Conservation (phyloP, 192 early-diverging fungal species). For the Diversispora eburnea region DNA sequence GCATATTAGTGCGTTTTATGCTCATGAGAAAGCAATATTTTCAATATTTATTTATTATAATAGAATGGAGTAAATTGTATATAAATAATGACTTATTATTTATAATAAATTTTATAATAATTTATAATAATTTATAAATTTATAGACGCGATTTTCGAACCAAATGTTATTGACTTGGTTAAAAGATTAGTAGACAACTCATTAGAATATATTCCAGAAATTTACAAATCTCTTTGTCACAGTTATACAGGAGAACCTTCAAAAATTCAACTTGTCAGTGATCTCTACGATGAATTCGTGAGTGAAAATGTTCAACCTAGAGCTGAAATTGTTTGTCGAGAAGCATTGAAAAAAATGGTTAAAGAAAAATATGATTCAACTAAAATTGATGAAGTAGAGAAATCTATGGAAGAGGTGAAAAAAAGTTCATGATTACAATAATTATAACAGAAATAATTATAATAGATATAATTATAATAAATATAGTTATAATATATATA, state of each 20-base stretch:
- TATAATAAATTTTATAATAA: not conserved
- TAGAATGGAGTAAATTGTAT: too few relatives aligned
- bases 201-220: not conserved
- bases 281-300: not conserved
- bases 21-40: too few relatives aligned
- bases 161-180: not conserved
- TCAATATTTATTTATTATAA: too few relatives aligned
- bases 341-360: slow-evolving; percentile 10
- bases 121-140: not conserved
- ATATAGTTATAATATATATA: too few relatives aligned
- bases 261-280: not conserved
- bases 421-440: too few relatives aligned
- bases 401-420: not conserved
- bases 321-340: not conserved
- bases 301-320: not conserved
- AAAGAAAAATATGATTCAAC: slow-evolving; percentile 5
- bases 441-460: too few relatives aligned
- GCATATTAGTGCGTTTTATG: too few relatives aligned
- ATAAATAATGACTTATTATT: too few relatives aligned
- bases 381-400: not conserved
- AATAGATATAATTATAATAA: too few relatives aligned
- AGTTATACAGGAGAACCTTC: not conserved
- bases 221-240: not conserved
- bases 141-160: slow-evolving; percentile 7
- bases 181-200: not conserved